Percentiles rank a stretch among this genome's conserved stretches.
Conservation (phyloP, 2,329 filamentous ascomycete genomes). For the Fusarium torulosum region DNA sequence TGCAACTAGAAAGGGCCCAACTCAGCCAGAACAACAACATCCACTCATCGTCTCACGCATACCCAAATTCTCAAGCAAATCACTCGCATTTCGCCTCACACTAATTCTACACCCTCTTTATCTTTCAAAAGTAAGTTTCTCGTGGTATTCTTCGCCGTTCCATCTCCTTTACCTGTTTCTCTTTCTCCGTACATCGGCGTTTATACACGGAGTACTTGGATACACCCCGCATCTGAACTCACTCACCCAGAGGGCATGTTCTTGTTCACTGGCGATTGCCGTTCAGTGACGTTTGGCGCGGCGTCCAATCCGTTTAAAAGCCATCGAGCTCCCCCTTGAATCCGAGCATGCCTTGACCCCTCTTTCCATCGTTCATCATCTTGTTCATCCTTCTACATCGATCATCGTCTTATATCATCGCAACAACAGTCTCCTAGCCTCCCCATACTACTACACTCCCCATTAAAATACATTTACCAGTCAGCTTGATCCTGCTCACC, state of each 20-base stretch:
- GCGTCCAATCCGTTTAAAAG: conserved; percentile 44
- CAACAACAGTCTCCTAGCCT: conserved; percentile 12
- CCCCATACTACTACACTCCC: not conserved
- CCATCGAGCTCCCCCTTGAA: conserved; percentile 32
- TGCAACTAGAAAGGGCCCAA: conserved; percentile 5
- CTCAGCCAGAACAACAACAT: conserved; percentile 13
- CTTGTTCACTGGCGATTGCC: conserved; percentile 26
- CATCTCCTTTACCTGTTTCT: not conserved
- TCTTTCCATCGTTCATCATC: conserved; percentile 41
- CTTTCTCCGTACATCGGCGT: conserved; percentile 24
- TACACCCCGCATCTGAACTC: conserved; percentile 38
- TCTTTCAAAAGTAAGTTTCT: conserved; percentile 37
- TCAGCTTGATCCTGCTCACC: conserved; percentile 26
- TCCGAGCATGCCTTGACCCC: conserved; percentile 23
- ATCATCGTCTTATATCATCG: conserved; percentile 12
- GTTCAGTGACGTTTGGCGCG: conserved; percentile 44
- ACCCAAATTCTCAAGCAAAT: conserved; percentile 5
- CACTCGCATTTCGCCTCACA: conserved; percentile 1
- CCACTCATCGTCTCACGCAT: conserved; percentile 9
- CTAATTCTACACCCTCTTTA: conserved; percentile 12
- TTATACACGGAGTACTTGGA: conserved; percentile 42
- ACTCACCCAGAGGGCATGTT: conserved; percentile 13
- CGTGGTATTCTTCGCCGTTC: conserved; percentile 5
- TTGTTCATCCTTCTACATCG: conserved; percentile 18
- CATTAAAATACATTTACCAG: conserved; percentile 31